phyloP scores from a whole-genome alignment of 2,329 filamentous ascomycete species.

The Nigrospora sphaerica region DNA sequence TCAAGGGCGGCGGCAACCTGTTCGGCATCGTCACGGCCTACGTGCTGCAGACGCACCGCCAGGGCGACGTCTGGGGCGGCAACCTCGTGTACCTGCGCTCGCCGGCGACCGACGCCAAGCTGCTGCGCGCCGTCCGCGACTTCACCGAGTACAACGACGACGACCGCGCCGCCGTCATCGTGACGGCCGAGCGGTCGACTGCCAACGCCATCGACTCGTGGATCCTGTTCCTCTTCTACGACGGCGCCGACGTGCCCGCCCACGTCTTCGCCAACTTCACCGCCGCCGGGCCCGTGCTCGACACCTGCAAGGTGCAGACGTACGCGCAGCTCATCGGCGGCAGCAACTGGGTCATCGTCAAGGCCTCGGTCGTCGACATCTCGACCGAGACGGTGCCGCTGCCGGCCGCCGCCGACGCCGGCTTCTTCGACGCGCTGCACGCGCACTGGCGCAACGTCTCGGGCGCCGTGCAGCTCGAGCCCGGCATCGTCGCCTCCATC shows the following conservation, averaged over 20 bases:
- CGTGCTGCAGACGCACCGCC: constrained; percentile 31
- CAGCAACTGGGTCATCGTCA: constrained; percentile 34
- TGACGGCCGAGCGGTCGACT: constrained; percentile 41
- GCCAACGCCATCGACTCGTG: constrained; percentile 41
- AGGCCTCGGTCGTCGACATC: constrained; percentile 24
- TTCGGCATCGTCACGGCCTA: constrained; percentile 43
- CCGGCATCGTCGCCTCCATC: constrained; percentile 23
- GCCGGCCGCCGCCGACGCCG: constrained; percentile 14
- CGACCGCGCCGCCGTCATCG: constrained; percentile 52
- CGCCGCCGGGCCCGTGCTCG: constrained; percentile 31
- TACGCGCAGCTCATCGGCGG: constrained; percentile 38
- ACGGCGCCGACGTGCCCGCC: constrained; percentile 42
- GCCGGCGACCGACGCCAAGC: constrained; percentile 18
- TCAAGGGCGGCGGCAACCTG: constrained; percentile 51
- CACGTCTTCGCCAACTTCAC: constrained; percentile 51
- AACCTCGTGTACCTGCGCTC: constrained; percentile 27
- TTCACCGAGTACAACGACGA: constrained; percentile 52
- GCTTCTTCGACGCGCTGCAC: constrained; percentile 22
- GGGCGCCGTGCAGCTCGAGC: constrained; percentile 14
- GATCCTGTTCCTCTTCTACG: constrained; percentile 58
- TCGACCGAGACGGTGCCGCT: constrained; percentile 29
- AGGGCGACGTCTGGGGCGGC: constrained; percentile 36
- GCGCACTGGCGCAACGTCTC: constrained; percentile 24
- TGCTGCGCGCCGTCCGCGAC: constrained; percentile 43
- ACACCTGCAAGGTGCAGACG: constrained; percentile 37